Conservation (phyloP, 1,284 basidiomycete species). For the Rhodotorula sp. region DNA sequence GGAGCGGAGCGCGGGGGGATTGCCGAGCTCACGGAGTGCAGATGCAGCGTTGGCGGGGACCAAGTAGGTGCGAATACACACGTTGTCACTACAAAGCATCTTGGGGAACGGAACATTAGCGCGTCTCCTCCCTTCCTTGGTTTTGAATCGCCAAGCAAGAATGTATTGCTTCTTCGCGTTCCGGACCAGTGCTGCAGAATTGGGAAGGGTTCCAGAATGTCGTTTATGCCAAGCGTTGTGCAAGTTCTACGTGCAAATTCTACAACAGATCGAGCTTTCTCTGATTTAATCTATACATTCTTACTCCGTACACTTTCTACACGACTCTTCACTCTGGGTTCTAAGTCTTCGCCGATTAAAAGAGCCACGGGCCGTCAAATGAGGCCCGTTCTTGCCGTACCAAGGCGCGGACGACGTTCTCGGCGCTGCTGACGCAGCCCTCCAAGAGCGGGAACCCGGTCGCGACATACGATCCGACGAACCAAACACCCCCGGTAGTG, state of each 20-base stretch:
- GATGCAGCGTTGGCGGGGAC: background rate
- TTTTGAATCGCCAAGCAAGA: no score
- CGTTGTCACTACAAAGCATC: background rate
- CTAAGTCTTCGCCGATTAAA: background rate
- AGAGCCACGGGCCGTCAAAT: background rate
- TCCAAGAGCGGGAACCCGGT: slow-evolving; percentile 63
- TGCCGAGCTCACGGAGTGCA: background rate
- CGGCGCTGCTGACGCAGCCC: slow-evolving; percentile 63
- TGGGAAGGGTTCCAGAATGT: no score
- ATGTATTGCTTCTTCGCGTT: no score
- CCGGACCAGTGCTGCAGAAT: no score
- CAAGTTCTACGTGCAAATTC: no score
- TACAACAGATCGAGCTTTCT: background rate
- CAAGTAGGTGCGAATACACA: background rate
- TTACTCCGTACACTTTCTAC: no score
- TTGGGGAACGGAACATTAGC: background rate
- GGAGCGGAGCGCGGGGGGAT: background rate
- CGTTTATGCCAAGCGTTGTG: no score
- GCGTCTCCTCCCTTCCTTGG: background rate
- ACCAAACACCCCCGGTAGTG: slow-evolving; percentile 55
- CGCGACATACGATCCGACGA: slow-evolving; percentile 60
- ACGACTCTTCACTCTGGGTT: no score
- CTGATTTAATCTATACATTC: background rate
- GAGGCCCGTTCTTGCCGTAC: background rate
- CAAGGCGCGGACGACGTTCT: slow-evolving; percentile 52